Base-by-base conservation (phyloP, 1,139 yeast species). In the Yamadazyma atlantica region DNA sequence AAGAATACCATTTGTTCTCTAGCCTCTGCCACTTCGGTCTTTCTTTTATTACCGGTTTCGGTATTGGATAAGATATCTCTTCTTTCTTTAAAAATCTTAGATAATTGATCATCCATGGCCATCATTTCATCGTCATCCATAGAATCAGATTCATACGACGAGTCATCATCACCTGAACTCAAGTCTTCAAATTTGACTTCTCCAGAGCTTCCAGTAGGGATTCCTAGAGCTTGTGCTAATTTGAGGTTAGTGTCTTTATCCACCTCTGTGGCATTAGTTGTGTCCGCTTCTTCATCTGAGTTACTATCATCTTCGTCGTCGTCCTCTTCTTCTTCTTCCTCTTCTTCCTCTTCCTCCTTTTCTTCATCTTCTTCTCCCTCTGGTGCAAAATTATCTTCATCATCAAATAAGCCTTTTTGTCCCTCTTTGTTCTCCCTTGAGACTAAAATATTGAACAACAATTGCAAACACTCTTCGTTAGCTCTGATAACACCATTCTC, bases 41-140 rank as follows among this genome's bases (percentile, higher is more conserved):
- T 84, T 47, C 88, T 68, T 53, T 80, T 78, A 52, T 78, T 82
- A 4, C 90, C 90, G 2, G 84, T 74, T 12, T 60, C 57, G 19
- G 64, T 48, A 24, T 60, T 61, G 10, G 74, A 60, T 38, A 85
- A 58, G 0, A 86, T 83, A 41, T 76, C 78, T 49, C 80, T 79
- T 54, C 94, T 78, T 52, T 89, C 92, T 51, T 84, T 80, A 71
- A 92, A 92, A 41, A 92, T 92, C 39, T 75, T 77, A 0, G 96
- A 79, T 24, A 92, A 68, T 44, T 88, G 94, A 19, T 75, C 88
- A 57, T 92, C 98, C 56, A 92, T 77, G 12, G 92, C 95, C 82
- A 90, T 80, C 99, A 92, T 92, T 58, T 89, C 90, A 50, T 90
- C 97, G 58, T 92, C 99, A 49, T 92, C 94, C 95, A 88, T 85